phyloP scores from a whole-genome alignment of 495 filamentous ascomycete genomes.

The Filosporella fistucella region DNA sequence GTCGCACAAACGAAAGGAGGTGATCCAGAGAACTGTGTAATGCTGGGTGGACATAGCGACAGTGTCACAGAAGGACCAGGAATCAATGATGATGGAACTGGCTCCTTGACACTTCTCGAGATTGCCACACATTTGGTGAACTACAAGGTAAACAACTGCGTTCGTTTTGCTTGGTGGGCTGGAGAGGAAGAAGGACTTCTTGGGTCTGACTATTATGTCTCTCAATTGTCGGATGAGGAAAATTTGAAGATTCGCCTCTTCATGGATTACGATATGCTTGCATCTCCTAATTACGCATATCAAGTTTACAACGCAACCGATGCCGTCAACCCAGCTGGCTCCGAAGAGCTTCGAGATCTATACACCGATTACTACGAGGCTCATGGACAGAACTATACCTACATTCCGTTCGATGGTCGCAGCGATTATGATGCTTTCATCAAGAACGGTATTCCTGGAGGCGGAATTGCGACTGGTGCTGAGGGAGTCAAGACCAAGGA shows the following conservation, averaged over 20 bases:
- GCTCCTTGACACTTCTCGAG: conserved; percentile 48
- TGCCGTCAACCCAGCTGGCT: conserved; percentile 41
- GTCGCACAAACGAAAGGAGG: conserved; percentile 50
- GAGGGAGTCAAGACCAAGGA: conserved; percentile 52
- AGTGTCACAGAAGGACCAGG: conserved; percentile 45
- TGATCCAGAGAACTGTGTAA: conserved; percentile 51
- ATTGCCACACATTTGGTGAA: conserved; percentile 44
- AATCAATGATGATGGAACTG: conserved; percentile 48
- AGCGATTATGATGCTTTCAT: conserved; percentile 56
- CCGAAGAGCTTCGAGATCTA: conserved; percentile 43
- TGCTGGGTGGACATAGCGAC: conserved; percentile 53
- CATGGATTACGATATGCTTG: conserved; percentile 60
- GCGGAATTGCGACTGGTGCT: conserved; percentile 58
- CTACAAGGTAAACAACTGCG: conserved; percentile 49
- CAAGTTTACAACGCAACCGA: conserved; percentile 47
- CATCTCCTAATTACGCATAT: conserved; percentile 48
- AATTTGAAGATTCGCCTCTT: conserved; percentile 51
- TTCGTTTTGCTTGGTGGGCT: conserved; percentile 54
- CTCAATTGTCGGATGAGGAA: conserved; percentile 39
- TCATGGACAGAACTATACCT: conserved; percentile 44
- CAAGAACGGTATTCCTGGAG: conserved; percentile 44
- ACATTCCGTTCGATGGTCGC: conserved; percentile 50
- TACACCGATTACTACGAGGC: conserved; percentile 45
- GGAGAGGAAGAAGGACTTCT: conserved; percentile 56
- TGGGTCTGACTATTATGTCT: conserved; percentile 51